Evolutionary conservation across 345 rosid genomes (phyloP).

Genomic region (Brassica carinata): DNA sequence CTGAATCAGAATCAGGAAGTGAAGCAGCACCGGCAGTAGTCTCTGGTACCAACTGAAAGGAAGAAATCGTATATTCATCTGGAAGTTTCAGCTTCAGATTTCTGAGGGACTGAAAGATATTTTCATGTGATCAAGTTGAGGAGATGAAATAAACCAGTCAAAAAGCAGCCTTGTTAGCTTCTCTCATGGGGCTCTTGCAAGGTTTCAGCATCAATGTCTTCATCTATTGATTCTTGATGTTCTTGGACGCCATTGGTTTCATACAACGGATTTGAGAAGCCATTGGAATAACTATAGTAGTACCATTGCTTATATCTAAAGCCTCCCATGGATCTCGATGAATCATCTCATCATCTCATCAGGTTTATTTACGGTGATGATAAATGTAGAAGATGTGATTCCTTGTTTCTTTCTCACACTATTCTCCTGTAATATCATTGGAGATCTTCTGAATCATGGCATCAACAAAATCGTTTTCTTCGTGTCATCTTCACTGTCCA

Average conservation of each 20-base stretch:
- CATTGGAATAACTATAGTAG: slow-evolving; percentile 32
- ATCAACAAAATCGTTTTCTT: slow-evolving; percentile 72
- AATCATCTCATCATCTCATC: slow-evolving; percentile 26
- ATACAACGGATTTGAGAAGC: slow-evolving; percentile 38
- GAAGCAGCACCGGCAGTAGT: slow-evolving; percentile 41
- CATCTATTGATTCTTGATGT: slow-evolving; percentile 38
- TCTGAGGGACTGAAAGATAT: slow-evolving; percentile 77
- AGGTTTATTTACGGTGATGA: slow-evolving; percentile 21
- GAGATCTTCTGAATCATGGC: slow-evolving; percentile 78
- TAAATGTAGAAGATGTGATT: slow-evolving; percentile 2
- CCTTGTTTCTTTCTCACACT: slow-evolving; percentile 11
- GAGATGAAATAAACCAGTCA: slow-evolving; percentile 71
- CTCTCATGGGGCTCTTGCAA: slow-evolving; percentile 30
- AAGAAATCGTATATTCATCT: slow-evolving; percentile 29
- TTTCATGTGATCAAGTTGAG: slow-evolving; percentile 89
- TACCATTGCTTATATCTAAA: slow-evolving; percentile 33
- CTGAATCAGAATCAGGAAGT: slow-evolving; percentile 44
- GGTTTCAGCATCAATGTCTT: not conserved
- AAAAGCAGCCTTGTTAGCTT: slow-evolving; percentile 40
- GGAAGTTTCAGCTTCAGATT: slow-evolving; percentile 54
- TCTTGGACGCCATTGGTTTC: slow-evolving; percentile 23
- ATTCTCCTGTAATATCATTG: slow-evolving; percentile 25
- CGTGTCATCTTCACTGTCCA: slow-evolving; percentile 51
- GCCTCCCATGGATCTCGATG: slow-evolving; percentile 41
- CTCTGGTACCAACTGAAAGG: slow-evolving; percentile 88